Evolutionary conservation across 371 early-diverging fungal genomes (phyloP), one percentile per base, ranked within the genome.

Genomic region (Chytridium lagenaria): DNA sequence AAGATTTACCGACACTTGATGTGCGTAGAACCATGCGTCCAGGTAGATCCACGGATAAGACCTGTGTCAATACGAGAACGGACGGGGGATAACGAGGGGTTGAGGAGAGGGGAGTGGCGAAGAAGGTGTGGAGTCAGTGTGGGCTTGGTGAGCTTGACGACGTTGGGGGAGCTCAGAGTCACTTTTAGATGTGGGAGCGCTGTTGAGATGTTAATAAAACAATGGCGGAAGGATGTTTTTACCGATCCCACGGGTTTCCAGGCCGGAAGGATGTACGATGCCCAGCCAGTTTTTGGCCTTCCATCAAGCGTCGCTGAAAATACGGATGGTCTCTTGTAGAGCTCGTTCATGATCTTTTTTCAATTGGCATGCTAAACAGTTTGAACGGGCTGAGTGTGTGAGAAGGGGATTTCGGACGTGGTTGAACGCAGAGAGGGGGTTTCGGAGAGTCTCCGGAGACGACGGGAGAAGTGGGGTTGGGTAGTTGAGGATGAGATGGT

Each of bases 301-400:
- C 12, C 12, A 28, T 19, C 36, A 15, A 7, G 7, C 19, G 12
- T 44, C 44, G 12, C 44, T 44, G 44, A n/a, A n/a, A n/a, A n/a
- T n/a, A n/a, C n/a, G n/a, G n/a, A n/a, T n/a, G n/a, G 50, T 49
- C 50, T 49, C 50, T n/a, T 49, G 50, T n/a, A 49, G n/a, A 49
- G 50, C 50, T 49, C n/a, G 50, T 15, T 15, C n/a, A 12, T n/a
- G 12, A 12, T 57, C 57, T 23, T 57, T n/a, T 30, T 57, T 57
- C 57, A 57, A 57, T 23, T 57, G 57, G 57, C 57, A 57, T 12
- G 57, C 57, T 12, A 57, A 30, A 57, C 57, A 57, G 57, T 57
- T 7, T 12, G 26, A 26, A 5, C 31, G 5, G 23, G n/a, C 31
- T 12, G 31, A 57, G 57, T 23, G 23, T 57, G 57, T 23, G 57